These are phyloP conservation scores for Aspergillus steynii DNA, from an alignment of 495 filamentous ascomycete genomes.

Conservation along the genomic window DNA sequence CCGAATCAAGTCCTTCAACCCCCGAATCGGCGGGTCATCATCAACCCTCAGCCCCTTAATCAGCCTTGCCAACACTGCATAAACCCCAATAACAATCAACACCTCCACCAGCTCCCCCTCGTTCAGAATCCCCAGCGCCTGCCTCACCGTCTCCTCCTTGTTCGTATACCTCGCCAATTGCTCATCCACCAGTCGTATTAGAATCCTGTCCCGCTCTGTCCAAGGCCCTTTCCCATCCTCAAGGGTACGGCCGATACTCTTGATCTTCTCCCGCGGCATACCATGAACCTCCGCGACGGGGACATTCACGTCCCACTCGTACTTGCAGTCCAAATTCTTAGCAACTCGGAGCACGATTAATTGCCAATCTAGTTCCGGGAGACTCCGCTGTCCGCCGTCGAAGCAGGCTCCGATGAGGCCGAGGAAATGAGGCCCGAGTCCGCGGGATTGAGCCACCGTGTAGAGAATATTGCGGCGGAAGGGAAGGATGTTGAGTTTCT, in stretches of 20 bases:
- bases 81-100: conserved; percentile 13
- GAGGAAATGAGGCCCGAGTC: neutral
- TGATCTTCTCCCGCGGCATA: conserved; percentile 10
- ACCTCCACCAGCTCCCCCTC: conserved; percentile 14
- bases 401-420: conserved; percentile 5
- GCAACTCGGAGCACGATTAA: conserved; percentile 4
- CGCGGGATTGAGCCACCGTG: neutral
- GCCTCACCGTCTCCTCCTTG: conserved; percentile 4
- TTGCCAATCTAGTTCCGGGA: conserved; percentile 9
- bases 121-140: conserved; percentile 3
- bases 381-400: conserved; percentile 3
- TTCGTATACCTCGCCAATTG: conserved; percentile 11
- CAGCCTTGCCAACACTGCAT: conserved; percentile 13
- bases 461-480: conserved; percentile 10
- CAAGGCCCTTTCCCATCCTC: conserved; percentile 5
- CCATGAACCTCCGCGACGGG: conserved; percentile 9
- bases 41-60: conserved; percentile 15
- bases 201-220: conserved; percentile 7
- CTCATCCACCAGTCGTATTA: conserved; percentile 14
- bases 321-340: neutral
- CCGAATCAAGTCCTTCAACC: conserved; percentile 10
- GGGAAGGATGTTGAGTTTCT: neutral
- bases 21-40: conserved; percentile 12
- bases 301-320: conserved; percentile 11
- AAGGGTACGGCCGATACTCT: conserved; percentile 2